Percentiles rank a stretch among this genome's conserved stretches.
Conservation (phyloP, 371 early-diverging fungal species). For the Globomyces sp. region DNA sequence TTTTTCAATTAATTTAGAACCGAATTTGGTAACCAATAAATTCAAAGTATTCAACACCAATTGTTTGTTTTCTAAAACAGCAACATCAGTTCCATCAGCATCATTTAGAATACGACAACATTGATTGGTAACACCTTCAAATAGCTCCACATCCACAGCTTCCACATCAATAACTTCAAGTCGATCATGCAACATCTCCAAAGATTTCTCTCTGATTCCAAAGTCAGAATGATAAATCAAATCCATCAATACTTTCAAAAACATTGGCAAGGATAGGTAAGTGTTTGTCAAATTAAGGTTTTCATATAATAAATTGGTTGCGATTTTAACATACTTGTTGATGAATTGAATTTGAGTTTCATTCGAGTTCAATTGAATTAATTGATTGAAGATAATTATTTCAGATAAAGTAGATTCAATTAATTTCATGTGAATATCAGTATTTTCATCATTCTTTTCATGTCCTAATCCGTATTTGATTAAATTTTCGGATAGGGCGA, state of each 20-base stretch:
- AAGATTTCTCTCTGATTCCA: constrained; percentile 20
- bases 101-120: constrained; percentile 48
- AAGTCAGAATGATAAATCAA: constrained; percentile 67
- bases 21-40: constrained; percentile 63
- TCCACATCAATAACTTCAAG: constrained; percentile 4
- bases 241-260: constrained; percentile 65
- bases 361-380: not conserved
- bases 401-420: constrained; percentile 7
- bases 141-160: constrained; percentile 20
- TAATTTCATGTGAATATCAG: constrained; percentile 12
- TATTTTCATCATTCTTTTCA: not conserved
- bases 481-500: constrained; percentile 11
- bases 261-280: constrained; percentile 70
- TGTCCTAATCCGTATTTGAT: not conserved
- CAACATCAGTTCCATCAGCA: constrained; percentile 37
- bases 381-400: not conserved
- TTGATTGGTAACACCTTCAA: constrained; percentile 45
- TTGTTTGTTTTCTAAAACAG: constrained; percentile 66
- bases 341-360: not conserved
- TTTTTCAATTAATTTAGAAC: not conserved
- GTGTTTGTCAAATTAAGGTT: constrained; percentile 74
- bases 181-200: constrained; percentile 16
- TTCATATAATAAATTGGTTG: constrained; percentile 49
- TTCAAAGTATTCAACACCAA: constrained; percentile 76
- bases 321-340: not conserved